Conservation (phyloP, 257 asterid genomes). For the Primulina tabacum region DNA sequence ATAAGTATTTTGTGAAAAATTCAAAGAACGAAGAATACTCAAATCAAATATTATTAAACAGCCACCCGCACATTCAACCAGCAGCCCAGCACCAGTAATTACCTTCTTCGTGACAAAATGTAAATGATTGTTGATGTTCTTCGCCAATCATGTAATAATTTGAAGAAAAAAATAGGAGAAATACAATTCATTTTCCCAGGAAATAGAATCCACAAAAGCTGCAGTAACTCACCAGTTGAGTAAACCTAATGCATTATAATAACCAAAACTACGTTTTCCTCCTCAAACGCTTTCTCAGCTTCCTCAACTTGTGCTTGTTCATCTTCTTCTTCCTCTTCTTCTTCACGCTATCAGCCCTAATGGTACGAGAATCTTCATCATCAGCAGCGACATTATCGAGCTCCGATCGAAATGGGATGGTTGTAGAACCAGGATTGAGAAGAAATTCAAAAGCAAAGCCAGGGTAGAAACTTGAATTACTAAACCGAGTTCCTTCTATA, state of each 20-base stretch:
- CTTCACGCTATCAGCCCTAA: constrained; percentile 83
- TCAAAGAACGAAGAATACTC: not conserved
- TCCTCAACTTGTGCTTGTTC: constrained; percentile 89
- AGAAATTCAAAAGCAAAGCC: constrained; percentile 50
- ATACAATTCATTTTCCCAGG: constrained; percentile 2
- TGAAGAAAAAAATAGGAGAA: constrained; percentile 10
- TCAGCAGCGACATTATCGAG: constrained; percentile 29
- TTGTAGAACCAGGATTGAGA: constrained; percentile 42
- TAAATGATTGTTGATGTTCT: not conserved
- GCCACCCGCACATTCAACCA: not conserved
- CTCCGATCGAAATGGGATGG: constrained; percentile 25
- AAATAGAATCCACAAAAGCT: constrained; percentile 4
- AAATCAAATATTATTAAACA: too few species aligned
- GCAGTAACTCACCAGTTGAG: constrained; percentile 28
- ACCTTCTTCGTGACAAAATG: not conserved
- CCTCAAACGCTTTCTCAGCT: constrained; percentile 62
- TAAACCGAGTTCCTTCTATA: constrained; percentile 23
- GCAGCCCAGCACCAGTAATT: not conserved
- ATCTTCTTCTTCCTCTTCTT: constrained; percentile 90
- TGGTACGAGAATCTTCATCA: constrained; percentile 37
- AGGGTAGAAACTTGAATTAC: constrained; percentile 38
- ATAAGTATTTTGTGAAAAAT: too few species aligned
- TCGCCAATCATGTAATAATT: constrained; percentile 10
- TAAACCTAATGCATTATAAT: constrained; percentile 7
- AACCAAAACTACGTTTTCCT: constrained; percentile 48